phyloP scores from a whole-genome alignment of 2,329 filamentous ascomycete genomes.

The Drechslerella dactyloides region DNA sequence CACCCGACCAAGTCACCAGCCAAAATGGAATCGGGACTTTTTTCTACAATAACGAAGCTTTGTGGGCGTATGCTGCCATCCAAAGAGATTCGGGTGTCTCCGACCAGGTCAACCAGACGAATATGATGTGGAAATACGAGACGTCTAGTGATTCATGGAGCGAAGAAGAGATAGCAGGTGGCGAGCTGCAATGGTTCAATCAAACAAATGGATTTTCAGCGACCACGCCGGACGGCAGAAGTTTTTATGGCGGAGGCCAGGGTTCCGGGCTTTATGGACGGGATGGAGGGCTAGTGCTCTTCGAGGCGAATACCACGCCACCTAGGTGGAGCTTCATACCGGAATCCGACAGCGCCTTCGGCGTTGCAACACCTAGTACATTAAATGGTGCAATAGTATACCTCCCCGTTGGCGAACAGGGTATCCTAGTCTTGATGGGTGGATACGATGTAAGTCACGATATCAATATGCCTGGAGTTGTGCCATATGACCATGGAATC shows the following conservation, averaged over 20 bases:
- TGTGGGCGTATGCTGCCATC: conserved; percentile 18
- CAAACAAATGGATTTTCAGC: conserved; percentile 24
- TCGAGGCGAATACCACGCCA: conserved; percentile 12
- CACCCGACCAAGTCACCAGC: conserved; percentile 14
- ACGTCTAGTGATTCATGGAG: neutral
- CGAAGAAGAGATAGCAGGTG: conserved; percentile 15
- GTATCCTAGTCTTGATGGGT: conserved; percentile 20
- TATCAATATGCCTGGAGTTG: neutral
- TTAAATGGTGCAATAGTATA: conserved; percentile 13
- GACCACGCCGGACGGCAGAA: conserved; percentile 19
- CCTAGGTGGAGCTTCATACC: conserved; percentile 30
- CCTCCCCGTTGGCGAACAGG: conserved; percentile 16
- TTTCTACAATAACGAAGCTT: conserved; percentile 15
- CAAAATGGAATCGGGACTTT: conserved; percentile 20
- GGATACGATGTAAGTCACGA: conserved; percentile 23
- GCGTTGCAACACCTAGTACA: conserved; percentile 6
- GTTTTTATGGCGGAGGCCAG: conserved; percentile 19
- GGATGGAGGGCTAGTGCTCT: conserved; percentile 9
- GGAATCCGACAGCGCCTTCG: conserved; percentile 5
- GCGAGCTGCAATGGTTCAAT: conserved; percentile 27
- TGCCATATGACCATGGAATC: too few species aligned
- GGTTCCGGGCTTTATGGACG: conserved; percentile 11
- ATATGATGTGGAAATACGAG: conserved; percentile 24
- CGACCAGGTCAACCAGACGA: conserved; percentile 11
- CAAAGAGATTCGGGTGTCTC: conserved; percentile 9